Conservation (phyloP, 2,329 filamentous ascomycete species). For the Botrytis elliptica region DNA sequence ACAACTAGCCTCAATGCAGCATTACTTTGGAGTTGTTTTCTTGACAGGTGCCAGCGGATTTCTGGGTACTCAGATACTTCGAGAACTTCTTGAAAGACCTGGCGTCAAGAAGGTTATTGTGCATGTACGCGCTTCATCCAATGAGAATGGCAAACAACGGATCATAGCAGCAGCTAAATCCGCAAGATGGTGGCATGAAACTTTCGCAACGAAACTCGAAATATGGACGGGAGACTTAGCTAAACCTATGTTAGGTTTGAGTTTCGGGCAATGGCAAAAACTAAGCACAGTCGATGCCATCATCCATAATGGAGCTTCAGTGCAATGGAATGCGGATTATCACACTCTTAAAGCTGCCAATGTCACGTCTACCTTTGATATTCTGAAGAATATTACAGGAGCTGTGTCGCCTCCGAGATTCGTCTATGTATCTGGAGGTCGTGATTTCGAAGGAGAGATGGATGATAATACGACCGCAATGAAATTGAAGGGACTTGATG, state of each 20-base stretch:
- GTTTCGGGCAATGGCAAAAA: conserved; percentile 60
- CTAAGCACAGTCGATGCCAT: conserved; percentile 65
- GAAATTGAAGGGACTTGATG: conserved; percentile 48
- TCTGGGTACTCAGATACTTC: conserved; percentile 6
- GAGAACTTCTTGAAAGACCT: conserved; percentile 6
- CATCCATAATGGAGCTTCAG: conserved; percentile 76
- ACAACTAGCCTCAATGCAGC: conserved; percentile 6
- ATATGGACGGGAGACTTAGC: conserved; percentile 60
- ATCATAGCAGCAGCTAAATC: conserved; percentile 9
- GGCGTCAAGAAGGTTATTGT: conserved; percentile 7
- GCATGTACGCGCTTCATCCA: not conserved
- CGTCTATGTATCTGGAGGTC: conserved; percentile 15
- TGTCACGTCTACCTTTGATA: conserved; percentile 54
- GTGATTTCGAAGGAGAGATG: not conserved
- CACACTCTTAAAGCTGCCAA: conserved; percentile 61
- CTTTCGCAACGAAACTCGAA: conserved; percentile 15
- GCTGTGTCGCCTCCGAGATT: not conserved
- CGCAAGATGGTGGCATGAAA: conserved; percentile 16
- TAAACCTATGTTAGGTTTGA: conserved; percentile 73
- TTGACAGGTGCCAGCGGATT: conserved; percentile 11
- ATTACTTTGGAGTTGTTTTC: conserved; percentile 6
- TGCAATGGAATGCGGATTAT: conserved; percentile 75
- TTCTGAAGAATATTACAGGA: conserved; percentile 20
- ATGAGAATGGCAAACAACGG: not conserved
- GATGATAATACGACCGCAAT: not conserved